A percentile compares a stretch with the other conserved stretches of the same genome.
phyloP scores from a whole-genome alignment of 495 filamentous ascomycete species.

The Ramalina intermedia region DNA sequence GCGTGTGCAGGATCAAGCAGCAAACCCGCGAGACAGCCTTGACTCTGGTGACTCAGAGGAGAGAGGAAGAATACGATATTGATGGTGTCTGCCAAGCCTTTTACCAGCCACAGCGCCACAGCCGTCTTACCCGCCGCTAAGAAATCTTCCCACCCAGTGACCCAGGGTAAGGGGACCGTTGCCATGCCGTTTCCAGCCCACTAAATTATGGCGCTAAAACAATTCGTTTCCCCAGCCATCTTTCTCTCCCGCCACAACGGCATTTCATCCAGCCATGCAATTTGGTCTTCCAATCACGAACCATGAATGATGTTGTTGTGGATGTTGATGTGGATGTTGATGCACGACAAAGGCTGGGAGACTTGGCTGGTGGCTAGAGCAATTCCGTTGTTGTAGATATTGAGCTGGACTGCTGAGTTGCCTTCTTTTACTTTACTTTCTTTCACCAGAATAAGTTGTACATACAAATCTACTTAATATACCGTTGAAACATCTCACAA shows the following conservation, averaged over 20 bases:
- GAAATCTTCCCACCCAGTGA: background rate
- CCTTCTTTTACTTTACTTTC: background rate
- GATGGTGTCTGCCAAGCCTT: background rate
- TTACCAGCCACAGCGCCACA: background rate
- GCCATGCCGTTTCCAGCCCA: background rate
- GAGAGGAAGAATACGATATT: too few species aligned
- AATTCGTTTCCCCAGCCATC: conserved; percentile 7
- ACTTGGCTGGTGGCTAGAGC: conserved; percentile 2
- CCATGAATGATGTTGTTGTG: conserved; percentile 14
- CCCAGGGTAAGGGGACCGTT: too few species aligned
- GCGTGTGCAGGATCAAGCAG: too few species aligned
- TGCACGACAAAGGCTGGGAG: conserved; percentile 3
- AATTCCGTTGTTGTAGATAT: background rate
- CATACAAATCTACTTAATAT: background rate
- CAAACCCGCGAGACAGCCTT: too few species aligned
- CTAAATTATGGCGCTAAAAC: background rate
- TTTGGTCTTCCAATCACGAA: conserved; percentile 14
- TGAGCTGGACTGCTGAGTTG: background rate
- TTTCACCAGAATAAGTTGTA: background rate
- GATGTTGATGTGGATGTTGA: background rate
- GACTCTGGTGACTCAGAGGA: too few species aligned
- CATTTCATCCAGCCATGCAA: conserved; percentile 4
- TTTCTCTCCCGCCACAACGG: background rate
- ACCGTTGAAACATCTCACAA: background rate
- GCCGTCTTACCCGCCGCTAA: background rate